Evolutionary conservation across 306 rosid genomes (phyloP), one percentile per base, ranked within the genome.

Genomic region (Corylus heterophylla): DNA sequence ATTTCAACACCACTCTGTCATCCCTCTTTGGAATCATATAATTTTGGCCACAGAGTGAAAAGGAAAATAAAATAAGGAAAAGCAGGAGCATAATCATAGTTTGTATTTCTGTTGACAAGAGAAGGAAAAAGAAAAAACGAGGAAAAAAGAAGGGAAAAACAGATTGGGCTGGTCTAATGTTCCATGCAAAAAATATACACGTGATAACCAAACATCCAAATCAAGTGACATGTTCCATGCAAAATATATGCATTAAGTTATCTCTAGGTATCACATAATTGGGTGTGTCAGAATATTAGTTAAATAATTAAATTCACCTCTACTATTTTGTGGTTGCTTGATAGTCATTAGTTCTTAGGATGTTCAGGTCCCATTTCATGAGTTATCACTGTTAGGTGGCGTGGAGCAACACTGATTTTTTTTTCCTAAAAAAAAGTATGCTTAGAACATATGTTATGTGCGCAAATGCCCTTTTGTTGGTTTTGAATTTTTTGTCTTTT

Each of bases 151-250:
- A 42, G 45, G 45, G 45, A 42, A 6, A 42, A 42, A 42, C 45
- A 42, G 45, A 6, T 42, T 42, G 45, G 45, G 45, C 45, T 42
- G 45, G 45, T 42, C 45, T 42, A 42, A 42, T 42, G 45, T 42
- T 42, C 35, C 82, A 84, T 81, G 87, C 83, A 84, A 86, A 76
- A 47, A 52, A 61, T 62, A 78, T 69, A 49, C 5, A 84, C 82
- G 56, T 78, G 82, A 17, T 14, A 76, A 51, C 56, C 72, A 66
- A 68, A 79, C 88, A 88, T 74, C 72, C 45, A 78, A 82, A 78
- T 84, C 82, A 79, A 86, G 86, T 90, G 91, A 84, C 14, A 76
- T 17, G 50, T 7, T 58, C 31, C 85, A 87, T 81, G 88, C 83
- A 83, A 85, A 77, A 50, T 56, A 50, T 69, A 81, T 69, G 86